phyloP scores from a whole-genome alignment of 495 filamentous ascomycete species.

The Rusavskia elegans region DNA sequence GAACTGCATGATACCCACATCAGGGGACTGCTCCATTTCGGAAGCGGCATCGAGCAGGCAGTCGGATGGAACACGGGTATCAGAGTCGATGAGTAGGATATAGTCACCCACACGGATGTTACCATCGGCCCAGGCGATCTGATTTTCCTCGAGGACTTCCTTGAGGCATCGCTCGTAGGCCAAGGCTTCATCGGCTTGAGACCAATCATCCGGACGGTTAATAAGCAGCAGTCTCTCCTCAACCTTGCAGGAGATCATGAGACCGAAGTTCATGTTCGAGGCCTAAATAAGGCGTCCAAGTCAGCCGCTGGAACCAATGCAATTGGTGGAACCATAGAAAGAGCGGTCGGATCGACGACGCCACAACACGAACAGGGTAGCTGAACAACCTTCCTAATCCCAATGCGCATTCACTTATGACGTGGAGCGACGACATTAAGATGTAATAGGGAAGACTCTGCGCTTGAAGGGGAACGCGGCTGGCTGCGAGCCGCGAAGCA shows the following conservation, averaged over 20 bases:
- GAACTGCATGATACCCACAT: slow-evolving; percentile 72
- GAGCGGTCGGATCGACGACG: background rate
- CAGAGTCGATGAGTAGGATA: slow-evolving; percentile 60
- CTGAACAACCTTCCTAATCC: background rate
- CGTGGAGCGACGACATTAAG: background rate
- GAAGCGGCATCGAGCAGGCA: slow-evolving; percentile 62
- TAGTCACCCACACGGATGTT: slow-evolving; percentile 71
- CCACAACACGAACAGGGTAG: background rate
- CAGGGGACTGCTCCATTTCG: slow-evolving; percentile 67
- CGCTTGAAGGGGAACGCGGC: background rate
- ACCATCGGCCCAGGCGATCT: slow-evolving; percentile 63
- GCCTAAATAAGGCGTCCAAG: slow-evolving; percentile 28
- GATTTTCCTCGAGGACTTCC: slow-evolving; percentile 44
- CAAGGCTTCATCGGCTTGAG: slow-evolving; percentile 49
- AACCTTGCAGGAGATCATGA: slow-evolving; percentile 59
- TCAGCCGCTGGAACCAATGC: background rate
- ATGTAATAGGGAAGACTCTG: background rate
- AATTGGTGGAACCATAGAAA: background rate
- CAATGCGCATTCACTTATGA: background rate
- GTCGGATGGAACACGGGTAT: slow-evolving; percentile 54
- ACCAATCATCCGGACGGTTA: slow-evolving; percentile 44
- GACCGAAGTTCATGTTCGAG: slow-evolving; percentile 72
- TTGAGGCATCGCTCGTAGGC: slow-evolving; percentile 53
- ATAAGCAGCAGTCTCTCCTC: slow-evolving; percentile 48
- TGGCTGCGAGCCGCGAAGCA: background rate